Conservation (phyloP, 305 asterid species). For the Rubia peregrina region DNA sequence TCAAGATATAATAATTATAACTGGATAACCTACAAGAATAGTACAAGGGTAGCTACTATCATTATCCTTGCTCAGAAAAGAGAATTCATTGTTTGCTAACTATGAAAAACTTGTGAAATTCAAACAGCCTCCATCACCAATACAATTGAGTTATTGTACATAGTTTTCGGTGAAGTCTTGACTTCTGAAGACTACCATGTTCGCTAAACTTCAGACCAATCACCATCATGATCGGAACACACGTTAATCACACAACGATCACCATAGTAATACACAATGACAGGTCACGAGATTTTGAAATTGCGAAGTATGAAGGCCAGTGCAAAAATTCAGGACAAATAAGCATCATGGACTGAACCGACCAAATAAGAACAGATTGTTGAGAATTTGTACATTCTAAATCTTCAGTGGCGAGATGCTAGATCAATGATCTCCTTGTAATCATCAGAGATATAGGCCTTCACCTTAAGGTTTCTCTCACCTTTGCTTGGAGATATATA, state of each 20-base stretch:
- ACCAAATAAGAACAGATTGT: not conserved
- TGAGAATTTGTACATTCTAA: not conserved
- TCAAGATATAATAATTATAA: too few relatives aligned
- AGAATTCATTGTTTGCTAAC: not conserved
- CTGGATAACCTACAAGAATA: not conserved
- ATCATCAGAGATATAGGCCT: constrained; percentile 37
- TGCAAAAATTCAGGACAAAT: not conserved
- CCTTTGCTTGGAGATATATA: constrained; percentile 61
- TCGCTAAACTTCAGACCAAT: not conserved
- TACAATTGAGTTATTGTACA: constrained; percentile 1
- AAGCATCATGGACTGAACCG: not conserved
- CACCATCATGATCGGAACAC: not conserved
- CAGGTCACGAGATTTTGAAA: not conserved
- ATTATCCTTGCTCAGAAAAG: too few relatives aligned
- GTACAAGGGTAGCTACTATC: not conserved
- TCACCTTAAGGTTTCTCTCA: constrained; percentile 47
- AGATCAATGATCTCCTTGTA: constrained; percentile 43
- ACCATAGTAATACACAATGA: not conserved
- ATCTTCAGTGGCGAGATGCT: constrained; percentile 46
- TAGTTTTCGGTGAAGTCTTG: not conserved
- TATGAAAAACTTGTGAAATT: not conserved
- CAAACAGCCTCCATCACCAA: not conserved
- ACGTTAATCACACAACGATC: not conserved
- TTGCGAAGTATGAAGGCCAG: not conserved
- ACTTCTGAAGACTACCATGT: not conserved